Base-by-base conservation (phyloP, 768 basidiomycete genomes). In the Lactarius evosmus region DNA sequence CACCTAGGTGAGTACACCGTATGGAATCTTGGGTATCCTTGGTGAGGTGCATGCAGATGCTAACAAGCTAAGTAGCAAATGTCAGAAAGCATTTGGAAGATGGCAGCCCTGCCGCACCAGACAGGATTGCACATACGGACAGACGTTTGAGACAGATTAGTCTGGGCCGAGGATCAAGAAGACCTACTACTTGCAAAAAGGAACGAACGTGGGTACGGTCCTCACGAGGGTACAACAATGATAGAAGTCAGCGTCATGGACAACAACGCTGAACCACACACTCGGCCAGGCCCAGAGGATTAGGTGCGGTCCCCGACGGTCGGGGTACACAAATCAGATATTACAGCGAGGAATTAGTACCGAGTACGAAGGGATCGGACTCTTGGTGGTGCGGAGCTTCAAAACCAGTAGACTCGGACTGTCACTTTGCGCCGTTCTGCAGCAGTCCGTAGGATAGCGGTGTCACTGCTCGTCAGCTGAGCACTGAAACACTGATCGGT, bases 401-500 rank as follows among this genome's bases (percentile, higher is more conserved):
- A 36, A 38, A n/a, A 30, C 34, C 33, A 30, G 36, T 4, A 25
- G 12, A n/a, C 14, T 52, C 27, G 12, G 25, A 46, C 44, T 22
- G 14, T 49, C 50, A 27, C 34, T 32, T 55, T 33, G 52, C 40
- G 40, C 32, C 32, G 41, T 41, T 34, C 27, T 29, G 40, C 46
- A n/a, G 40, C 14, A 29, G 25, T 34, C 22, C 50, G 16, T 34
- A 44, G 17, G 40, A 19, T 19, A 44, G 17, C 32, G 16, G 9
- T 19, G 41, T 32, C 29, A 52, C 17, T 27, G 14, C 25, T 27
- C 7, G 52, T 53, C 22, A 27, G 27, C 30, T 46, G 49, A 34
- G 16, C 44, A 22, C 19, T 63, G 57, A 59, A 63, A 63, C 57
- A 12, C 25, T 46, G 41, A 63, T 58, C 29, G n/a, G 50, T 25